Percentiles rank a stretch among this genome's conserved stretches.
Evolutionary conservation across 2,329 filamentous ascomycete genomes (phyloP).

Genomic region (Sporothrix pallida): DNA sequence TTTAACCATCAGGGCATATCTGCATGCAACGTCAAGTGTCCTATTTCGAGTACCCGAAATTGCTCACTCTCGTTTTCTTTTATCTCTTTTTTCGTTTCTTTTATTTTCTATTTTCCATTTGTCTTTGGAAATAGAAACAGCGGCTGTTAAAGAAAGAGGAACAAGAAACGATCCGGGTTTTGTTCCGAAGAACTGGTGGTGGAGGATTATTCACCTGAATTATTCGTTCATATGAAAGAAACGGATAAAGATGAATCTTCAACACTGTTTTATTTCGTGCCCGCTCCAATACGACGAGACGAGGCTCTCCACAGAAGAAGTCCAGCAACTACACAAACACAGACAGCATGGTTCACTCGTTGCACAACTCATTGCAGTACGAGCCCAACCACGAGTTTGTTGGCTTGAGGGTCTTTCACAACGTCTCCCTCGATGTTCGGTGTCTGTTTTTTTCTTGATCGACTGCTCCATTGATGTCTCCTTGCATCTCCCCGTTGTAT

Average conservation of each 20-base stretch:
- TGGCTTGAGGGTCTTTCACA: not conserved
- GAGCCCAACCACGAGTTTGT: not conserved
- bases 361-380: not conserved
- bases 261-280: not conserved
- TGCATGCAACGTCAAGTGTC: slow-evolving; percentile 22
- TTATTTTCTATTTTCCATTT: not conserved
- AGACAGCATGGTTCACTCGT: not conserved
- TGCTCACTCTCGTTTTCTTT: not conserved
- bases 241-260: not conserved
- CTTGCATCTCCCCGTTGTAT: not conserved
- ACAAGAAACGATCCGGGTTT: not conserved
- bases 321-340: not conserved
- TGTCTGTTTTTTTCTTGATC: not conserved
- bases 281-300: no score
- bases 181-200: not conserved
- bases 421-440: not conserved
- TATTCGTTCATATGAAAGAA: not conserved
- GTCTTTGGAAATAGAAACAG: not conserved
- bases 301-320: not conserved
- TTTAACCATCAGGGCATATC: slow-evolving; percentile 18
- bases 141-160: not conserved
- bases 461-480: slow-evolving; percentile 11
- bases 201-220: not conserved
- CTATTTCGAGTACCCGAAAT: slow-evolving; percentile 30
- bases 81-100: not conserved